phyloP scores from a whole-genome alignment of 495 filamentous ascomycete species.

The Elasticomyces elasticus region DNA sequence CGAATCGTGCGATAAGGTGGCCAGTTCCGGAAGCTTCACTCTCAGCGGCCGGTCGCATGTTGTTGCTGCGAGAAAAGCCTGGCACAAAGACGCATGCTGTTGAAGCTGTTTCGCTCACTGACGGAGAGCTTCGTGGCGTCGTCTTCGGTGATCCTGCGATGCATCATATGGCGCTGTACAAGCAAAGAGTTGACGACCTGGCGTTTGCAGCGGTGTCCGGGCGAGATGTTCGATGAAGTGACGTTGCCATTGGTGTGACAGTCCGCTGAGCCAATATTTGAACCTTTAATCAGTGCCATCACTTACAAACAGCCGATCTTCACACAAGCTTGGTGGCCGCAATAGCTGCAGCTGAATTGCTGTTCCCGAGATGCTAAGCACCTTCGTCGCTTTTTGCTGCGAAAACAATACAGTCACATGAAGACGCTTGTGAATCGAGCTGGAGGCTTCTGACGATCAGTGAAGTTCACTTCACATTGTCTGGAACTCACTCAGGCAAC shows the following conservation, averaged over 20 bases:
- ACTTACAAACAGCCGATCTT: not conserved
- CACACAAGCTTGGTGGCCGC: no score
- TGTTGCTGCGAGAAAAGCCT: constrained; percentile 45
- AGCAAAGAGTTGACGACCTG: constrained; percentile 54
- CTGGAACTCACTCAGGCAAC: not conserved
- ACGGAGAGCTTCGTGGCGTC: constrained; percentile 52
- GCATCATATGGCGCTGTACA: constrained; percentile 70
- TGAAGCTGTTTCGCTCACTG: constrained; percentile 52
- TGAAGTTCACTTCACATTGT: not conserved
- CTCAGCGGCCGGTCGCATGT: constrained; percentile 56
- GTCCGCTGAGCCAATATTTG: not conserved
- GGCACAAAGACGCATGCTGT: constrained; percentile 40
- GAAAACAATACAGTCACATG: no score
- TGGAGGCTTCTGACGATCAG: not conserved
- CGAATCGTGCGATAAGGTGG: constrained; percentile 41
- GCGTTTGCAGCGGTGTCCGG: constrained; percentile 57
- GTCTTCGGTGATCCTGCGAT: constrained; percentile 72
- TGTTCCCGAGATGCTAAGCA: no score
- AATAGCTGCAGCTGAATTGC: no score
- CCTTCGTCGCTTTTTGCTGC: no score
- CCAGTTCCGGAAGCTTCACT: constrained; percentile 50
- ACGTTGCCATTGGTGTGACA: not conserved
- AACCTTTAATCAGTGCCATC: not conserved
- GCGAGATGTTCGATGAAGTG: constrained; percentile 6
- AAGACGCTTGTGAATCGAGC: no score